phyloP scores from a whole-genome alignment of 768 basidiomycete genomes.

The Calvatia gigantea region DNA sequence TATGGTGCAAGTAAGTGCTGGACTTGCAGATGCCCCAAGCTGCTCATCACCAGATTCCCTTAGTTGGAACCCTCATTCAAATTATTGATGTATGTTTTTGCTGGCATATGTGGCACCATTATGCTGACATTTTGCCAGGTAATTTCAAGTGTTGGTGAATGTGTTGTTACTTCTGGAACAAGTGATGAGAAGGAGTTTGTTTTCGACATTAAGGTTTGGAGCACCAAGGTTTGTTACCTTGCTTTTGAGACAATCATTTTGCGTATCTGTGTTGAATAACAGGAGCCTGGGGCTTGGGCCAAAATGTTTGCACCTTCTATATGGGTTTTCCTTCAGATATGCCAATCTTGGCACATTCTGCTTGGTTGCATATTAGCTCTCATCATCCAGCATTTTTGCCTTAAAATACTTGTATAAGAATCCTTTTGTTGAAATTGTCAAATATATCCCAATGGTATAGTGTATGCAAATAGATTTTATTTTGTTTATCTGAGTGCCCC shows the following conservation, averaged over 20 bases:
- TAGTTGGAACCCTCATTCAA: background rate
- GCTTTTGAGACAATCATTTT: background rate
- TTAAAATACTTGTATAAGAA: background rate
- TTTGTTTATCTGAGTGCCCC: too few relatives aligned
- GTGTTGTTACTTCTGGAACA: background rate
- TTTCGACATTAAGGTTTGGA: conserved; percentile 1
- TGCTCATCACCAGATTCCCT: background rate
- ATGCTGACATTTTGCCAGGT: background rate
- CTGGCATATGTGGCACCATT: background rate
- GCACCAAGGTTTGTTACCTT: background rate
- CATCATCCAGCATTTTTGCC: background rate
- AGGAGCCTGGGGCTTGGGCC: background rate
- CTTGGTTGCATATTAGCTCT: background rate
- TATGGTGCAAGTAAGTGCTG: background rate
- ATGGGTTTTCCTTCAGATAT: background rate
- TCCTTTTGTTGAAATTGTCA: too few relatives aligned
- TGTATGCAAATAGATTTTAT: too few relatives aligned
- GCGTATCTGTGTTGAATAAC: background rate
- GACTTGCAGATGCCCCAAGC: background rate
- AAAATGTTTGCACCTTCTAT: background rate
- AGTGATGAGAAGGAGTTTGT: background rate
- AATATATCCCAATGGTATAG: too few relatives aligned
- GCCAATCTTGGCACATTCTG: background rate
- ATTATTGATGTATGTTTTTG: background rate
- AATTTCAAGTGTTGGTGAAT: background rate